Evolutionary conservation across 768 basidiomycete species (phyloP), one percentile per base, ranked within the genome.

Genomic region (Rubroboletus satanas): DNA sequence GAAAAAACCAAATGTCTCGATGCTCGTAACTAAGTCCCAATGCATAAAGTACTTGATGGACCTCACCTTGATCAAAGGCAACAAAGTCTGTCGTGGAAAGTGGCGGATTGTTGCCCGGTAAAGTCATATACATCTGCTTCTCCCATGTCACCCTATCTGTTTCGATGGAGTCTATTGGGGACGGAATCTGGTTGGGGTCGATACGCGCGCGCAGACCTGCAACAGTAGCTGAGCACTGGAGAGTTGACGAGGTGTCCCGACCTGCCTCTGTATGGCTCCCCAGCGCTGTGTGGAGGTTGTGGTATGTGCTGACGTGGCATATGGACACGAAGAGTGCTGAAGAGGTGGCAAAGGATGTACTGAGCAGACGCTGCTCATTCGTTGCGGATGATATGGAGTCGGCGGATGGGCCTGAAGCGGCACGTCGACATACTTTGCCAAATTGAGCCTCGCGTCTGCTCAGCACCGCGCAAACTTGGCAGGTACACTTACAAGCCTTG

Each of bases 101-200:
- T 1, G 96, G 97, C 0, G 84, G 84, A 61, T 84, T 87, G 36
- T 75, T 73, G 0, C 79, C 79, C 14, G 81, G 77, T 26, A 86
- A 74, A 9, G 84, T 85, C 74, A 81, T 77, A 61, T 84, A 92
- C 37, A 80, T 74, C 61, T 88, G 80, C 21, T 81, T 75, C 63
- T 89, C 84, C 85, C 90, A 93, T 76, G 81, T 74, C 55, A 82
- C 79, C 58, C 88, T 84, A 78, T 98, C 95, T 7, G 77, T 71
- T 62, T 92, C 89, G 49, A 89, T 83, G 12, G 83, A 76, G 39
- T 88, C 85, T 15, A 91, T 84, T 23, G 93, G 88, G 4, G 93
- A 95, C n/a, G 97, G 97, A 29, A 98, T 85, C 66, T 96, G 93
- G 61, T 74, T 80, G 7, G 89, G 85, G 68, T 98, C 91, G 62